phyloP scores from a whole-genome alignment of 805 yeast species.

The Lipomyces orientalis region DNA sequence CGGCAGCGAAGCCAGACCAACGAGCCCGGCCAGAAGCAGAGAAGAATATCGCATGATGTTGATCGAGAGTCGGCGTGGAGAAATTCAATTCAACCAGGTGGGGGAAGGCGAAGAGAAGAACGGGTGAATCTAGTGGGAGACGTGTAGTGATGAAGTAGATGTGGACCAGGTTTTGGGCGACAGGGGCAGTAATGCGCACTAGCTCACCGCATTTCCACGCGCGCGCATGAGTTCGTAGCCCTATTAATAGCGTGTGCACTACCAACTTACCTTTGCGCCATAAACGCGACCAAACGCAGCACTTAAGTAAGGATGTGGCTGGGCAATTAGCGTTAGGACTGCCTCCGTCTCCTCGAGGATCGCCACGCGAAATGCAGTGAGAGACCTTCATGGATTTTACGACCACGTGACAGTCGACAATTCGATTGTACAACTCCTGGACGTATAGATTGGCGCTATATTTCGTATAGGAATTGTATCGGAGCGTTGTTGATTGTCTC shows the following conservation, averaged over 20 bases:
- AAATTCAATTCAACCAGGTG: background rate
- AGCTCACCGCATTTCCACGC: background rate
- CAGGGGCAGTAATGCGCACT: background rate
- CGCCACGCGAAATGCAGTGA: too few relatives aligned
- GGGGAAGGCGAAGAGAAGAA: background rate
- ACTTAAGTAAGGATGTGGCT: background rate
- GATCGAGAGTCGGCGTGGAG: background rate
- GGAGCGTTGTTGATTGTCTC: too few relatives aligned
- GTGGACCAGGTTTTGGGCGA: background rate
- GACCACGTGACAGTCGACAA: too few relatives aligned
- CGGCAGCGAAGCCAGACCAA: background rate
- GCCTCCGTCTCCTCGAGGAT: too few relatives aligned
- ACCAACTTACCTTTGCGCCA: background rate
- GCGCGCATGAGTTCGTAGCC: background rate
- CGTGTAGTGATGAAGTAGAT: background rate
- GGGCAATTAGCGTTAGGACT: too few relatives aligned
- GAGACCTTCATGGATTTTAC: too few relatives aligned
- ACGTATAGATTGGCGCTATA: too few relatives aligned
- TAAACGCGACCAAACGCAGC: background rate
- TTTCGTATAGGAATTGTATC: too few relatives aligned
- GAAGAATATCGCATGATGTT: background rate
- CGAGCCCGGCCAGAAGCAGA: background rate
- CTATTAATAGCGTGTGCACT: background rate
- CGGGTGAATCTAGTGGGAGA: too few relatives aligned
- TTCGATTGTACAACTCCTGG: too few relatives aligned